Evolutionary conservation across 805 yeast genomes (phyloP), one percentile per base, ranked within the genome.

Genomic region (Barnettozyma sp.): DNA sequence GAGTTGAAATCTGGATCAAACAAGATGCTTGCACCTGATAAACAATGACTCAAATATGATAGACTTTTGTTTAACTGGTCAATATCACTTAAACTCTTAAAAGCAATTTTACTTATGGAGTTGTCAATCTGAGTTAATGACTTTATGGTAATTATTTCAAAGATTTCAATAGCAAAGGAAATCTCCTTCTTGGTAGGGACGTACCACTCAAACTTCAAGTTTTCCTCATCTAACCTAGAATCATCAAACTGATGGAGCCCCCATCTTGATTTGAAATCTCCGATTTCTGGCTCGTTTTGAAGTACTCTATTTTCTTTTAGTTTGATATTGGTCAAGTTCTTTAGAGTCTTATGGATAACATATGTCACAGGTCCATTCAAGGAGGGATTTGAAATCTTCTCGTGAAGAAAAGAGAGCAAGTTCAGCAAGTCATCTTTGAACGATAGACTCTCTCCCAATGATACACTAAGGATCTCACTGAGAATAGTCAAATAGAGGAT

Each of bases 151-250:
- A 80, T 68, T 2, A 50, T 53, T 15, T 68, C 71, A 45, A 79
- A 82, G 9, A 76, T 58, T 3, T 71, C 68, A 5, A 78, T 67
- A 0, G 94, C 88, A 49, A 73, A 71, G 0, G 62, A 61, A 3
- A 84, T 60, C 31, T 80, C 87, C 2, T 48, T 57, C 2, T 56
- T 57, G 1, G 65, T 51, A 0, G 97, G 97, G 1, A 68, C 54
- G 48, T 78, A 85, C 98, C 98, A 90, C 1, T 67, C 61, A 44
- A 86, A 77, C 1, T 65, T 49, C 22, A 82, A 54, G 41, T 72
- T 70, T 11, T 69, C 70, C 10, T 49, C 38, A 2, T 65, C 52
- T 35, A 78, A 75, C 42, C 84, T 64, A 14, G 56, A 48, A 0
- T 65, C 58, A 42, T 70, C 73, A 46, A 78, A 74, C 45, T 80